Conservation (phyloP, 2,329 filamentous ascomycete species). For the Escovopsis sp. region DNA sequence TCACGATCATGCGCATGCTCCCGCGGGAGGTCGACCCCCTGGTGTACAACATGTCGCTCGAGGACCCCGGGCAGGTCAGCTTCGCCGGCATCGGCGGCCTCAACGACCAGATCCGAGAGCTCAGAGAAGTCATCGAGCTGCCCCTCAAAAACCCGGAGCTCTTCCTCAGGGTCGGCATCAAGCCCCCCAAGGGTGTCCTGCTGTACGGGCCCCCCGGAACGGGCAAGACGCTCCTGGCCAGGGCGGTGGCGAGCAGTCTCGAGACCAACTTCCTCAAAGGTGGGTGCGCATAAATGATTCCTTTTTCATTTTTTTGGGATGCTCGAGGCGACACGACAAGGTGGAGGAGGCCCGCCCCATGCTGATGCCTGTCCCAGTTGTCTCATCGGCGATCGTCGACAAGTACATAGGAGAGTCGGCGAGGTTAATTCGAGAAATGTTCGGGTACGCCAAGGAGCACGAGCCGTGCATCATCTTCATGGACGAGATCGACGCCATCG, state of each 20-base stretch:
- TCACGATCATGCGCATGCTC: slow-evolving; percentile 99
- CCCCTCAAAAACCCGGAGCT: slow-evolving; percentile 98
- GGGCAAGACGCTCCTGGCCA: slow-evolving; percentile 85
- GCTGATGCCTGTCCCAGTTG: slow-evolving; percentile 43
- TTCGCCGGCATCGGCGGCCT: slow-evolving; percentile 95
- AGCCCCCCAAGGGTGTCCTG: slow-evolving; percentile 93
- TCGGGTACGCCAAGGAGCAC: slow-evolving; percentile 97
- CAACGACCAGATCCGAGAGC: slow-evolving; percentile 95
- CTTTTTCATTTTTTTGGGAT: no score
- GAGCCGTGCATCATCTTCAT: slow-evolving; percentile 99
- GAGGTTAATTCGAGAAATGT: slow-evolving; percentile 96
- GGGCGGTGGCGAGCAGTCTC: slow-evolving; percentile 88
- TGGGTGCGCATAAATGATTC: slow-evolving; percentile 23
- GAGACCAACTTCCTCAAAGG: slow-evolving; percentile 98
- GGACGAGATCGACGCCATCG: slow-evolving; percentile 99
- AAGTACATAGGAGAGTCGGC: slow-evolving; percentile 99
- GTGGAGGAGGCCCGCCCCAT: not conserved
- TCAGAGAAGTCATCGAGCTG: slow-evolving; percentile 94
- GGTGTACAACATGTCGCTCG: slow-evolving; percentile 99
- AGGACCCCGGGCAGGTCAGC: slow-evolving; percentile 94
- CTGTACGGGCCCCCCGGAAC: slow-evolving; percentile 94
- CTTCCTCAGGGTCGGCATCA: slow-evolving; percentile 93
- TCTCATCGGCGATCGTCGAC: slow-evolving; percentile 97
- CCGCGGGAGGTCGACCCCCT: slow-evolving; percentile 95
- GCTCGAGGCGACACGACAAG: no score